phyloP scores from a whole-genome alignment of 2,329 filamentous ascomycete species.

The Scedosporium boydii region DNA sequence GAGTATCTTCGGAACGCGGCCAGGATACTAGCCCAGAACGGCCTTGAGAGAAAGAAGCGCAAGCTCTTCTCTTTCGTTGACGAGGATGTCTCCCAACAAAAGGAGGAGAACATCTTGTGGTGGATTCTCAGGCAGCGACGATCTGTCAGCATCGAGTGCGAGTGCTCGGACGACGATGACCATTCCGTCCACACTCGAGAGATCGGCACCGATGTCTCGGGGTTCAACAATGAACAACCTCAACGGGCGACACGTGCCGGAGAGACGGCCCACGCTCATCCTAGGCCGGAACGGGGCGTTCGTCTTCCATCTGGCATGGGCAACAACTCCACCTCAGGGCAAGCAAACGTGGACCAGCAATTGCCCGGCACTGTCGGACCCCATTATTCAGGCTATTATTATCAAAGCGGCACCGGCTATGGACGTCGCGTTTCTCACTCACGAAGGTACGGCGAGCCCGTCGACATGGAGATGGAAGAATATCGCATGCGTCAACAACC shows the following conservation, averaged over 20 bases:
- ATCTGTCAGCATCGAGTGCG: background rate
- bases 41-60: background rate
- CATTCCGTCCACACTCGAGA: background rate
- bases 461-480: background rate
- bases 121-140: background rate
- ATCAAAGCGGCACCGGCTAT: background rate
- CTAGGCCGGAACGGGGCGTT: background rate
- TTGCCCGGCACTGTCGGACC: background rate
- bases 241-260: background rate
- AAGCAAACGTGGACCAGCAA: background rate
- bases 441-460: background rate
- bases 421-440: background rate
- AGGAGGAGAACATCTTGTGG: background rate
- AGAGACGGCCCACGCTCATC: background rate
- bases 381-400: background rate
- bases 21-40: background rate
- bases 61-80: background rate
- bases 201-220: background rate
- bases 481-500: background rate
- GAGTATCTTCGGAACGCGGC: too few species aligned
- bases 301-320: background rate
- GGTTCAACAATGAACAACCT: background rate
- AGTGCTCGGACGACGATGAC: background rate
- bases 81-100: background rate
- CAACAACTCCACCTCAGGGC: background rate